A percentile compares a stretch with the other conserved stretches of the same genome.
phyloP scores from a whole-genome alignment of 2,329 filamentous ascomycete genomes.

The Xylaria sp. region DNA sequence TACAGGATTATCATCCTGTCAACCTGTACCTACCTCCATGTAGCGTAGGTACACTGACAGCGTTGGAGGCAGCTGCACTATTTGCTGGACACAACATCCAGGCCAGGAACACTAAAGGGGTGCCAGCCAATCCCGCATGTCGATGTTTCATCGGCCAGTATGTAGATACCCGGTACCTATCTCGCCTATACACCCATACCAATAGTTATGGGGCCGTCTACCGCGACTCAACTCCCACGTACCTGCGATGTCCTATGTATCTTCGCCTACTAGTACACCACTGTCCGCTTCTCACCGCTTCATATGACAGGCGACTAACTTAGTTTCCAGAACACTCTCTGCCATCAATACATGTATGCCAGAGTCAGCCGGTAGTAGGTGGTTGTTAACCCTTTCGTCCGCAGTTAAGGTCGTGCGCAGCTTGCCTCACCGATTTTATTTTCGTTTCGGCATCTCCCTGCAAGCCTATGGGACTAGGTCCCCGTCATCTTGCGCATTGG shows the following conservation, averaged over 20 bases:
- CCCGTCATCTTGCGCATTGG: constrained; percentile 2
- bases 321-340: not conserved
- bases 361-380: constrained; percentile 10
- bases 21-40: not conserved
- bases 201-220: not conserved
- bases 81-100: not conserved
- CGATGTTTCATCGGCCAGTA: not conserved
- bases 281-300: constrained; percentile 28
- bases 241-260: constrained; percentile 19
- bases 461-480: constrained; percentile 6
- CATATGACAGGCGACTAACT: constrained; percentile 9
- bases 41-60: not conserved
- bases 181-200: no score
- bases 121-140: not conserved
- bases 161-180: no score
- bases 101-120: no score
- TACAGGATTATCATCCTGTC: no score
- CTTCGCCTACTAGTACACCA: not conserved
- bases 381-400: constrained; percentile 21
- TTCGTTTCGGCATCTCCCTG: not conserved
- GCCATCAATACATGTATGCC: not conserved
- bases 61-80: not conserved
- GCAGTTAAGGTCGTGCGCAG: constrained; percentile 17
- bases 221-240: not conserved
- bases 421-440: constrained; percentile 24